A percentile compares a stretch with the other conserved stretches of the same genome.
phyloP scores from a whole-genome alignment of 129 eudicot genomes.

The Chrysanthemum seticuspe region DNA sequence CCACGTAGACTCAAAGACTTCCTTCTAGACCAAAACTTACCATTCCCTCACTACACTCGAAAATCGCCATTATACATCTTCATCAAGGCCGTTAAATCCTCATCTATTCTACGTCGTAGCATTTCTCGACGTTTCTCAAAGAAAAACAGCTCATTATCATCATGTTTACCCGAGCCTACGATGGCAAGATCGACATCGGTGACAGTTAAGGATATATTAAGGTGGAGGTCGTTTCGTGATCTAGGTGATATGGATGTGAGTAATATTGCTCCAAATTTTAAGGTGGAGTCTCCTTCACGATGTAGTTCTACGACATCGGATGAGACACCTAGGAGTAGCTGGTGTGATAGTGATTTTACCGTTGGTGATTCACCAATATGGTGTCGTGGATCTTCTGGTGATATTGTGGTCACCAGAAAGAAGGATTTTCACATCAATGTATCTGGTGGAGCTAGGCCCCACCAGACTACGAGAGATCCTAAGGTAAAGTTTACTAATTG shows the following conservation, averaged over 20 bases:
- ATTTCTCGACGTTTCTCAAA: conserved; percentile 41
- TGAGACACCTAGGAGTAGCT: conserved; percentile 48
- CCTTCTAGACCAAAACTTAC: conserved; percentile 46
- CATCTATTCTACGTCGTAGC: conserved; percentile 44
- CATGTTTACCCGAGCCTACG: conserved; percentile 23
- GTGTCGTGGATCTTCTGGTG: conserved; percentile 28
- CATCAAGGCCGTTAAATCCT: conserved; percentile 46
- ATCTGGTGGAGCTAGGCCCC: conserved; percentile 9
- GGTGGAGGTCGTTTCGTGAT: conserved; percentile 86
- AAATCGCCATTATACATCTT: conserved; percentile 35
- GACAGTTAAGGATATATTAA: conserved; percentile 75
- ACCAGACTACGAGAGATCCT: conserved; percentile 10
- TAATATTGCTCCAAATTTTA: conserved; percentile 27
- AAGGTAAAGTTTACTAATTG: conserved; percentile 18
- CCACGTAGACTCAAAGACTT: conserved; percentile 76
- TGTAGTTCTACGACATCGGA: conserved; percentile 23
- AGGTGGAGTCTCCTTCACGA: conserved; percentile 32
- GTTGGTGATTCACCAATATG: conserved; percentile 56
- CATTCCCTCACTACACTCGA: conserved; percentile 26
- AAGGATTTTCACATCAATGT: conserved; percentile 24
- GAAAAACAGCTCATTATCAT: conserved; percentile 9
- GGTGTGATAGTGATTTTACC: conserved; percentile 69
- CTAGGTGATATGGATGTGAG: conserved; percentile 40
- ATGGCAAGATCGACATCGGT: conserved; percentile 33
- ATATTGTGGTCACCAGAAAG: conserved; percentile 28